phyloP scores from a whole-genome alignment of 441 rosid genomes.

The Croton laevigatus region DNA sequence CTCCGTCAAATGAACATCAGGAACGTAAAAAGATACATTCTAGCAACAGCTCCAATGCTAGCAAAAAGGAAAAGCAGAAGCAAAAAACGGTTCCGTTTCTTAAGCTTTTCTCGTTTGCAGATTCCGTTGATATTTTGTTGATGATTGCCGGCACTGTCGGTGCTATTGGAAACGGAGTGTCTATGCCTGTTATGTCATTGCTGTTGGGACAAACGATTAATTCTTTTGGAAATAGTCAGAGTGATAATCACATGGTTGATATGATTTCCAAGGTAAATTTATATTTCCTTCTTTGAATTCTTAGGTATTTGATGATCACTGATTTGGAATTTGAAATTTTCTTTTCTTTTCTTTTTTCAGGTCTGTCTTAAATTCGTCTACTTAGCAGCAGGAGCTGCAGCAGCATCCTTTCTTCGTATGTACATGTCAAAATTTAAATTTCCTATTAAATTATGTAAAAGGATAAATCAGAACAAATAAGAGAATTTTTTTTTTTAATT shows the following conservation, averaged over 20 bases:
- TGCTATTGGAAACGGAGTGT: slow-evolving; percentile 55
- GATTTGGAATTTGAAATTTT: neutral
- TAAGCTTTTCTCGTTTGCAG: slow-evolving; percentile 68
- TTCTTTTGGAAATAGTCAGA: slow-evolving; percentile 49
- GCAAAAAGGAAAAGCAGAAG: slow-evolving; percentile 30
- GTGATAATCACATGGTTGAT: slow-evolving; percentile 30
- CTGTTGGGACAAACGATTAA: slow-evolving; percentile 52
- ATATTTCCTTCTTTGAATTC: neutral
- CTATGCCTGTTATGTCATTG: slow-evolving; percentile 53
- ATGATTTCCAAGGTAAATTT: slow-evolving; percentile 46
- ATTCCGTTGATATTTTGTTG: slow-evolving; percentile 38
- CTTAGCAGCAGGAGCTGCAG: slow-evolving; percentile 60
- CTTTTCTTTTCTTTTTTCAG: slow-evolving; percentile 24
- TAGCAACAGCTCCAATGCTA: slow-evolving; percentile 29
- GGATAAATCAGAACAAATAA: neutral
- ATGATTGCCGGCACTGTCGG: slow-evolving; percentile 58
- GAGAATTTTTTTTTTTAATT: neutral
- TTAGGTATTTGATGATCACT: neutral
- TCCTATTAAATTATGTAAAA: neutral
- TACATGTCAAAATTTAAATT: neutral
- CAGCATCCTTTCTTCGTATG: slow-evolving; percentile 78
- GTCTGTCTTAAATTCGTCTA: slow-evolving; percentile 59
- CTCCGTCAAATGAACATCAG: neutral
- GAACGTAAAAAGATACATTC: neutral
- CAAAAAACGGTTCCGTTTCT: slow-evolving; percentile 42